phyloP scores from a whole-genome alignment of 2,329 filamentous ascomycete genomes.

The Pezicula carpinea region DNA sequence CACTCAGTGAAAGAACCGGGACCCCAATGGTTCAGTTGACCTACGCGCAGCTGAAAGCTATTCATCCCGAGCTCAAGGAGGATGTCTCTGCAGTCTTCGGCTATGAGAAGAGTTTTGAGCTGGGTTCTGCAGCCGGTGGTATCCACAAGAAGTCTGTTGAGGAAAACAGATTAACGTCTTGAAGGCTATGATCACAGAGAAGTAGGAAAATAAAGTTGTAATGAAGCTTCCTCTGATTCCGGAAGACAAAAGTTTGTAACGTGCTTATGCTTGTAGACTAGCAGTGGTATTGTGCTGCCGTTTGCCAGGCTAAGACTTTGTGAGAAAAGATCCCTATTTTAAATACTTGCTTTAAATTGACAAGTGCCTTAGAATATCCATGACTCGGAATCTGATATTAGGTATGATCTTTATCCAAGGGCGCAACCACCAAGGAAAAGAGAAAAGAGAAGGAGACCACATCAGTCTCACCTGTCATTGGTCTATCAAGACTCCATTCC shows the following conservation, averaged over 20 bases:
- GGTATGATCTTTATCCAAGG: too few species aligned
- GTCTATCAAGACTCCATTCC: too few species aligned
- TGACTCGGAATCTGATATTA: too few species aligned
- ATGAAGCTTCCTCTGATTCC: not conserved
- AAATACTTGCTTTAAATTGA: too few species aligned
- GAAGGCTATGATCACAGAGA: constrained; percentile 25
- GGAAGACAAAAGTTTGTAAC: not conserved
- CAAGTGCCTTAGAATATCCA: too few species aligned
- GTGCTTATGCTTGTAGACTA: too few species aligned
- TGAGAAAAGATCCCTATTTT: too few species aligned
- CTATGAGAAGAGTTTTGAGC: constrained; percentile 80
- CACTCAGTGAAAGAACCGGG: constrained; percentile 62
- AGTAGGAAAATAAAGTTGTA: not conserved
- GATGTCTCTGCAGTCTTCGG: constrained; percentile 70
- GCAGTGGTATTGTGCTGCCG: too few species aligned
- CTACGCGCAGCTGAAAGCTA: constrained; percentile 59
- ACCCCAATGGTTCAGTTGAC: constrained; percentile 67
- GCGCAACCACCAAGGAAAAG: too few species aligned
- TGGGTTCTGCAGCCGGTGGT: constrained; percentile 70
- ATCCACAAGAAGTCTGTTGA: constrained; percentile 66
- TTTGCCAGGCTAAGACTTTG: too few species aligned
- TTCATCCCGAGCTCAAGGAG: constrained; percentile 65
- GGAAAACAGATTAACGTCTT: constrained; percentile 58
- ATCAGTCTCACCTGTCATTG: too few species aligned
- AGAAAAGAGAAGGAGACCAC: too few species aligned